Conservation (phyloP, 163 green algal genomes). For the Chlamydomonas reinhardtii region DNA sequence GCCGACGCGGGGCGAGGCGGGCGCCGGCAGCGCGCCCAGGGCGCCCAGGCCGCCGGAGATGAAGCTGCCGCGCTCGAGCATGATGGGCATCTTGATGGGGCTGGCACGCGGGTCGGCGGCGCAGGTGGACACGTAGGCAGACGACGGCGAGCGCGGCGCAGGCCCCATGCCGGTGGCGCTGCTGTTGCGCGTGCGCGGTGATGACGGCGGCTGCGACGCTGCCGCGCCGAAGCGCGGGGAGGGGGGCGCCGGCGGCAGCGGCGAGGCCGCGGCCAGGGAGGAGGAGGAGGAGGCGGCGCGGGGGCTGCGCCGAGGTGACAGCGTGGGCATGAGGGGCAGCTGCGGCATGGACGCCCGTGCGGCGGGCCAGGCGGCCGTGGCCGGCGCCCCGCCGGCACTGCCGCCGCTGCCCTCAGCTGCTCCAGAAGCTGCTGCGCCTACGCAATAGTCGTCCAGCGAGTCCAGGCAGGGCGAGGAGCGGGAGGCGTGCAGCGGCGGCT, state of each 20-base stretch:
- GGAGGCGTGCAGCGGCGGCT: neutral
- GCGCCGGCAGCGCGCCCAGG: too few relatives aligned
- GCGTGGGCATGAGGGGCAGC: slow-evolving; percentile 14
- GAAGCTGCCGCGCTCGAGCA: too few relatives aligned
- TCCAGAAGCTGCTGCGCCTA: neutral
- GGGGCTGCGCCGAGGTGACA: neutral
- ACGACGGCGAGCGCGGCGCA: neutral
- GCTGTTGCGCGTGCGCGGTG: neutral
- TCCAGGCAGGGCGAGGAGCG: neutral
- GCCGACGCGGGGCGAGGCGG: too few relatives aligned
- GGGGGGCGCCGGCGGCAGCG: neutral
- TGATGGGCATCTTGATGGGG: slow-evolving; percentile 28
- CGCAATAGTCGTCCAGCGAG: neutral
- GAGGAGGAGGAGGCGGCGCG: neutral
- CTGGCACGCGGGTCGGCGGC: slow-evolving; percentile 25
- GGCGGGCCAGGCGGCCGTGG: too few relatives aligned
- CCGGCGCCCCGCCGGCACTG: too few relatives aligned
- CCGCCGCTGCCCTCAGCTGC: too few relatives aligned
- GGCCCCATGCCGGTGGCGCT: neutral
- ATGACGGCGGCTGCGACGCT: neutral
- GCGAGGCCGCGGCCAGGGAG: neutral
- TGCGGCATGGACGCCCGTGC: too few relatives aligned
- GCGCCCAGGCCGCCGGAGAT: too few relatives aligned
- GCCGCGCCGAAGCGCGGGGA: neutral
- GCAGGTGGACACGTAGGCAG: slow-evolving; percentile 13